Conservation (phyloP, 768 basidiomycete genomes). For the Imleria badia region DNA sequence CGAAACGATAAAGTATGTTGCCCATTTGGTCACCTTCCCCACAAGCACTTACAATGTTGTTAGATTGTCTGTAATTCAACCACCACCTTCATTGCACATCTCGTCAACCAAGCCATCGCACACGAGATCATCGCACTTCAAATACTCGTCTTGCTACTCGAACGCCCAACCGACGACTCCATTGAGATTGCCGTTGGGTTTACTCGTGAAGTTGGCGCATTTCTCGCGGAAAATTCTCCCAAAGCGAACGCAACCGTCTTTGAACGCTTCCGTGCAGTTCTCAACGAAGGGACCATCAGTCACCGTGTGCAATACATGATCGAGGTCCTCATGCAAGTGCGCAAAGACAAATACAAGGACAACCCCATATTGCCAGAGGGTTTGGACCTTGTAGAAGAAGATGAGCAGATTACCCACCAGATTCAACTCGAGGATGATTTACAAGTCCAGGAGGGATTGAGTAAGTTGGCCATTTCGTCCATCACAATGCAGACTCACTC, state of each 20-base stretch:
- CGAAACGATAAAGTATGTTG: constrained; percentile 92
- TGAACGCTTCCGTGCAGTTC: constrained; percentile 94
- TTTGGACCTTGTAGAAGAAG: constrained; percentile 94
- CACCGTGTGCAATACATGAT: constrained; percentile 99
- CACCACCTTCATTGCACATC: constrained; percentile 86
- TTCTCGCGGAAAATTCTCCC: constrained; percentile 88
- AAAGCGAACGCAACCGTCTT: constrained; percentile 94
- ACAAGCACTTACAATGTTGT: not conserved
- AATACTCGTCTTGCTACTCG: constrained; percentile 92
- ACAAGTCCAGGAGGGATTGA: constrained; percentile 91
- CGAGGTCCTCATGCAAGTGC: constrained; percentile 97
- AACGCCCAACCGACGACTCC: constrained; percentile 94
- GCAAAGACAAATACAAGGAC: constrained; percentile 99
- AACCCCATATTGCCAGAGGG: constrained; percentile 95
- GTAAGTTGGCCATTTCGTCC: constrained; percentile 48
- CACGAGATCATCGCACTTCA: constrained; percentile 94
- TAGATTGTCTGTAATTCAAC: constrained; percentile 93
- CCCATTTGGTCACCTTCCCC: not conserved
- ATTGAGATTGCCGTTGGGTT: constrained; percentile 99
- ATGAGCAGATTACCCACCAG: constrained; percentile 96
- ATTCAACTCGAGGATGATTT: constrained; percentile 91
- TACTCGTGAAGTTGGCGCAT: constrained; percentile 96
- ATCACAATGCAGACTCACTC: constrained; percentile 7
- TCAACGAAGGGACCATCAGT: constrained; percentile 93
- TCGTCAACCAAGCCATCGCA: constrained; percentile 91